Evolutionary conservation across 2,329 filamentous ascomycete species (phyloP).

Genomic region (Thelonectria rubi): DNA sequence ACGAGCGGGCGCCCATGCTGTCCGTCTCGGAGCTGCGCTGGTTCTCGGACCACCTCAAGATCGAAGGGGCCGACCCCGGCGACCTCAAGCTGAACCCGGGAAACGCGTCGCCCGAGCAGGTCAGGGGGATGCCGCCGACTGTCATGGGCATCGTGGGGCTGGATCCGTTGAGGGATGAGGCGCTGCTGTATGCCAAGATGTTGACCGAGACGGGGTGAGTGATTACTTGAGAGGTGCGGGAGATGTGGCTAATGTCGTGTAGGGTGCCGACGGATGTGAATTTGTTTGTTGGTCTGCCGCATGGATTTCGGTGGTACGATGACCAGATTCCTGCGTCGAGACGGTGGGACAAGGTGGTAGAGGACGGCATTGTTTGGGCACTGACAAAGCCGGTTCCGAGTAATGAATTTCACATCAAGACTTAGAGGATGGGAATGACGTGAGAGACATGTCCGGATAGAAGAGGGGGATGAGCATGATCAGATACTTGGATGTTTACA

Average conservation of each 20-base stretch:
- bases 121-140: conserved; percentile 54
- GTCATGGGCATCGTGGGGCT: conserved; percentile 55
- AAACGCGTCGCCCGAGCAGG: conserved; percentile 40
- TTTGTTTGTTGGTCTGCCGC: conserved; percentile 23
- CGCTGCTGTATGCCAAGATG: conserved; percentile 54
- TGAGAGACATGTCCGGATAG: background rate
- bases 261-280: conserved; percentile 37
- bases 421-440: background rate
- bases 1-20: conserved; percentile 59
- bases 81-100: conserved; percentile 54
- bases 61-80: conserved; percentile 36
- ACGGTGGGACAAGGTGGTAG: conserved; percentile 25
- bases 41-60: conserved; percentile 42
- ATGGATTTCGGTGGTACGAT: conserved; percentile 25
- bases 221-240: background rate
- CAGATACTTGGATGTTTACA: too few relatives aligned
- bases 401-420: conserved; percentile 20
- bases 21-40: conserved; percentile 41
- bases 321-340: conserved; percentile 19
- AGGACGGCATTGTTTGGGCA: conserved; percentile 24
- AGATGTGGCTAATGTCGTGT: background rate
- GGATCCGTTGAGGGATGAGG: conserved; percentile 59
- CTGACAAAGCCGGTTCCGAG: conserved; percentile 1
- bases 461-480: too few relatives aligned
- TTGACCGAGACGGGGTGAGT: conserved; percentile 54